These are phyloP conservation scores for Arctium minus DNA, from an alignment of 129 eudicot species.

Conservation along the genomic window DNA sequence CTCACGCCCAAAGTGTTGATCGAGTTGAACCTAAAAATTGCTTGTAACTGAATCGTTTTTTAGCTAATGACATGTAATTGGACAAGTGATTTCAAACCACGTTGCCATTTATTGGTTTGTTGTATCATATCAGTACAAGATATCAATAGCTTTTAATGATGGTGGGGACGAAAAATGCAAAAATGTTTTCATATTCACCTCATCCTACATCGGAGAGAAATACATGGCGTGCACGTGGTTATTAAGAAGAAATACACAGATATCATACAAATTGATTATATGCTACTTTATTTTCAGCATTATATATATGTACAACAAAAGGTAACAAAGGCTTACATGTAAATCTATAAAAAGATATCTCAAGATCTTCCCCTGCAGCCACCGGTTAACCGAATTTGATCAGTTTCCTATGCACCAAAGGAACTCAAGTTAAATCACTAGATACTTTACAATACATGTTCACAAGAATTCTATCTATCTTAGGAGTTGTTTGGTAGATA, in stretches of 20 bases:
- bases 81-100: no score
- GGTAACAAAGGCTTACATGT: constrained; percentile 4
- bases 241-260: background rate
- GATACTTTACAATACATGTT: background rate
- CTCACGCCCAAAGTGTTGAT: no score
- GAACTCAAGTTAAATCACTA: background rate
- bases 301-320: background rate
- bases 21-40: no score
- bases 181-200: no score
- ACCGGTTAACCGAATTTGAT: background rate
- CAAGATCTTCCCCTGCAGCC: background rate
- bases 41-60: no score
- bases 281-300: background rate
- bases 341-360: background rate
- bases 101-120: no score
- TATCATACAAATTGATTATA: background rate
- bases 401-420: background rate
- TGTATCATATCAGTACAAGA: no score
- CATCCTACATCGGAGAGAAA: background rate
- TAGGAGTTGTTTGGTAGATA: no score
- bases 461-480: background rate
- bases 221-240: background rate
- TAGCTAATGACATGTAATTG: no score
- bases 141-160: no score
- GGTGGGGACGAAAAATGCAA: background rate